Conservation (phyloP, 768 basidiomycete species). For the Psilocybe sp. region DNA sequence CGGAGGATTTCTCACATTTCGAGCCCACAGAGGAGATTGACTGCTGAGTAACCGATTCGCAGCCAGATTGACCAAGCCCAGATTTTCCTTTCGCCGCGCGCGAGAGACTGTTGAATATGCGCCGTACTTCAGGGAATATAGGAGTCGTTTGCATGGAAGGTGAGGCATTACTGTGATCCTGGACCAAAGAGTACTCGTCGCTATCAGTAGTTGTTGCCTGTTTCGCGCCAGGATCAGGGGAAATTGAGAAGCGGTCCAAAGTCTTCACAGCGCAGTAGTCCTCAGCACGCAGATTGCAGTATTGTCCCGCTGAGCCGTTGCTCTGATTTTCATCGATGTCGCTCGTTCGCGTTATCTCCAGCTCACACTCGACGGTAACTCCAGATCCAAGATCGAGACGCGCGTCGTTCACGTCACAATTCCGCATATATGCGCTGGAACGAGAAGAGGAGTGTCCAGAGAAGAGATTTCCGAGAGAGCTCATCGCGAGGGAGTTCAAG, state of each 20-base stretch:
- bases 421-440: background rate
- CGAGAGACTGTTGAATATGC: too few species aligned
- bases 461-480: slow-evolving; percentile 20
- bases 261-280: background rate
- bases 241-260: too few species aligned
- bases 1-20: too few species aligned
- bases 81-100: too few species aligned
- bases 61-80: too few species aligned
- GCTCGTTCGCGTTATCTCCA: background rate
- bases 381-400: background rate
- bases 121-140: too few species aligned
- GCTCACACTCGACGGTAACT: background rate
- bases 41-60: too few species aligned
- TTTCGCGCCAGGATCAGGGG: background rate
- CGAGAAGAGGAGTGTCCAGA: slow-evolving; percentile 13
- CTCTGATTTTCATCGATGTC: background rate
- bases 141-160: too few species aligned
- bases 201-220: background rate
- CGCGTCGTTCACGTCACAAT: background rate
- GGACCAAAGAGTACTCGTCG: background rate
- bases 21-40: too few species aligned
- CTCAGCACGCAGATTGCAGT: background rate
- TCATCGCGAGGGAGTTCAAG: slow-evolving; percentile 17
- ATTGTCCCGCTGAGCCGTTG: background rate
- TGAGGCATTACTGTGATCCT: too few species aligned